Evolutionary conservation across 305 asterid species (phyloP).

Genomic region (Plantago lanceolata): DNA sequence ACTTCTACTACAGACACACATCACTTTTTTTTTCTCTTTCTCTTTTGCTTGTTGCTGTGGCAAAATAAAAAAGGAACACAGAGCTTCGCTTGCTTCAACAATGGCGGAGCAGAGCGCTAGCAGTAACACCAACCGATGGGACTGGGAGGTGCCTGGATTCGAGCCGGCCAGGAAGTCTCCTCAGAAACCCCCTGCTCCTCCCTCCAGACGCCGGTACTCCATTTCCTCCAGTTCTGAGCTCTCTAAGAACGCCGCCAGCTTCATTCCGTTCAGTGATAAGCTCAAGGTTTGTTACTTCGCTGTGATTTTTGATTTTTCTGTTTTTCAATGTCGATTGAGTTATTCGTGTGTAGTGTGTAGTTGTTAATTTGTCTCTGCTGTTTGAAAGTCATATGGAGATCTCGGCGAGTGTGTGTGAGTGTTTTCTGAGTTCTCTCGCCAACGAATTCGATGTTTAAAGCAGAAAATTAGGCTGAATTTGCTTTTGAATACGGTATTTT

Average conservation of each 20-base stretch:
- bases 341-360: too few relatives aligned
- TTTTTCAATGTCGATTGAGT: background rate
- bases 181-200: slow-evolving; percentile 50
- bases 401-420: too few relatives aligned
- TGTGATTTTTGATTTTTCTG: background rate
- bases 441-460: too few relatives aligned
- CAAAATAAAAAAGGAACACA: background rate
- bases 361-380: too few relatives aligned
- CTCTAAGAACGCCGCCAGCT: slow-evolving; percentile 48
- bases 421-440: too few relatives aligned
- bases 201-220: slow-evolving; percentile 67
- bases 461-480: too few relatives aligned
- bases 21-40: background rate
- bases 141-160: slow-evolving; percentile 95
- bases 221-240: slow-evolving; percentile 61
- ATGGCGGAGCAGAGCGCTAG: slow-evolving; percentile 66
- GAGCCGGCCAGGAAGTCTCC: slow-evolving; percentile 66
- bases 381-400: too few relatives aligned
- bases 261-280: slow-evolving; percentile 61
- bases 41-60: background rate
- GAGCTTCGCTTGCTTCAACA: slow-evolving; percentile 1
- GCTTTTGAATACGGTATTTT: too few relatives aligned
- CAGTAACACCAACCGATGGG: slow-evolving; percentile 52
- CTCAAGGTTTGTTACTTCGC: slow-evolving; percentile 52
- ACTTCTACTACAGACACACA: too few relatives aligned